A percentile compares a stretch with the other conserved stretches of the same genome.
Conservation (phyloP, 176 grass and related monocot species). For the Avena eriantha region DNA sequence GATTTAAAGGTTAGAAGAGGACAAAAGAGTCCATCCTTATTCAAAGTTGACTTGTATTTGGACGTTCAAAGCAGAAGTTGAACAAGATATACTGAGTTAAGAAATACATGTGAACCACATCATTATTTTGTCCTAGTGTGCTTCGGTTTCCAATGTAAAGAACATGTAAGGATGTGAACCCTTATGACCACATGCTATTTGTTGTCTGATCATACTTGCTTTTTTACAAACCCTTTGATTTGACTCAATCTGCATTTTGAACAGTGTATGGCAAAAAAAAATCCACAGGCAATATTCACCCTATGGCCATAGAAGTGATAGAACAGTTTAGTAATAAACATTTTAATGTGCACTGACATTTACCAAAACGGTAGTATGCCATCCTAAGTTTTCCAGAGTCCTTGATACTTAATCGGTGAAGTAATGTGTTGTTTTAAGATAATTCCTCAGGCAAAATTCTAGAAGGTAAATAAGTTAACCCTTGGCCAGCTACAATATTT, state of each 20-base stretch:
- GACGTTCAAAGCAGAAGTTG: not conserved
- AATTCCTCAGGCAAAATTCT: not conserved
- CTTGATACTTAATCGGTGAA: not conserved
- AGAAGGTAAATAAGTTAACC: not conserved
- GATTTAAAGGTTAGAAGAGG: not conserved
- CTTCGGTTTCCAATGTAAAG: not conserved
- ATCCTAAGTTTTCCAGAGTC: not conserved
- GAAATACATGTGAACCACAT: not conserved
- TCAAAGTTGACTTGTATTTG: slow-evolving; percentile 25
- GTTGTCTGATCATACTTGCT: not conserved
- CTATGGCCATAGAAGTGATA: not conserved
- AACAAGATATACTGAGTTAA: slow-evolving; percentile 12
- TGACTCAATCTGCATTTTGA: not conserved
- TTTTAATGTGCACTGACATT: slow-evolving; percentile 12
- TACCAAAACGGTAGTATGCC: not conserved
- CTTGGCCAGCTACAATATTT: not conserved
- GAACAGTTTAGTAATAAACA: not conserved
- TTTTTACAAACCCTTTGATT: slow-evolving; percentile 9
- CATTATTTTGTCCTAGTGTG: slow-evolving; percentile 16
- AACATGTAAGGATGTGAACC: not conserved
- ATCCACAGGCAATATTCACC: not conserved
- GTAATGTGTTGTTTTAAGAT: slow-evolving; percentile 12
- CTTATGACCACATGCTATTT: not conserved
- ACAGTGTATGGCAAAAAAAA: not conserved
- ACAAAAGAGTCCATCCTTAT: not conserved